phyloP scores from a whole-genome alignment of 78 protist species.

The Tieghemostelium lacteum region DNA sequence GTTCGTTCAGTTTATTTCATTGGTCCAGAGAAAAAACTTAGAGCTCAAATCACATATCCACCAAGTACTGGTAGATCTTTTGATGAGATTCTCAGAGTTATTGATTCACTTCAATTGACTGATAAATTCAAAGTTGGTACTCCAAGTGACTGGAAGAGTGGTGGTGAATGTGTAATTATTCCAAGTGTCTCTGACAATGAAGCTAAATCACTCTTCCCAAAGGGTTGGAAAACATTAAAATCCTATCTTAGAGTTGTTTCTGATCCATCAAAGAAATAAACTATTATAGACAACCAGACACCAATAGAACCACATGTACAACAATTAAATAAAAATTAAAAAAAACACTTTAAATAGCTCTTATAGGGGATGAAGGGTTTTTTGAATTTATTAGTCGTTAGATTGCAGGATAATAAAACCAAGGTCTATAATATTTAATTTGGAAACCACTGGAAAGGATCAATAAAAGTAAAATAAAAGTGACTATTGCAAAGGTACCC shows the following conservation, averaged over 20 bases:
- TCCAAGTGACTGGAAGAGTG: slow-evolving; percentile 89
- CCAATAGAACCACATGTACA: too few relatives aligned
- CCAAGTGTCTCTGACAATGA: slow-evolving; percentile 81
- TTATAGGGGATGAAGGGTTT: too few relatives aligned
- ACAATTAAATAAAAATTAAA: too few relatives aligned
- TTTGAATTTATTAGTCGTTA: too few relatives aligned
- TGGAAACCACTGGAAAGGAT: slow-evolving; percentile 18
- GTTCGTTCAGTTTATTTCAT: slow-evolving; percentile 86
- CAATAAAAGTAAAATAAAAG: not conserved
- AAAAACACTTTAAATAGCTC: too few relatives aligned
- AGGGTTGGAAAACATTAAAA: slow-evolving; percentile 22
- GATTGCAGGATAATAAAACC: slow-evolving; percentile 25
- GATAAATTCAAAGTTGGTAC: slow-evolving; percentile 85
- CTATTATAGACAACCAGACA: too few relatives aligned
- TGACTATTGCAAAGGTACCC: not conserved
- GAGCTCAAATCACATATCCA: slow-evolving; percentile 87
- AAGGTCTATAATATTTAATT: slow-evolving; percentile 60
- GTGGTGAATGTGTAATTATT: slow-evolving; percentile 79
- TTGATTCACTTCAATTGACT: slow-evolving; percentile 90
- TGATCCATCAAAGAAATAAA: too few relatives aligned
- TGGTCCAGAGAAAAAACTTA: slow-evolving; percentile 75
- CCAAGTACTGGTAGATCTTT: slow-evolving; percentile 76
- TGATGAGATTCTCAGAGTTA: slow-evolving; percentile 86
- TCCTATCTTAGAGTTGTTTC: slow-evolving; percentile 50
- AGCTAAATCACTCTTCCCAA: slow-evolving; percentile 77